A percentile compares a stretch with the other conserved stretches of the same genome.
Evolutionary conservation across 2,329 filamentous ascomycete species (phyloP).

Genomic region (Cercospora berteroae): DNA sequence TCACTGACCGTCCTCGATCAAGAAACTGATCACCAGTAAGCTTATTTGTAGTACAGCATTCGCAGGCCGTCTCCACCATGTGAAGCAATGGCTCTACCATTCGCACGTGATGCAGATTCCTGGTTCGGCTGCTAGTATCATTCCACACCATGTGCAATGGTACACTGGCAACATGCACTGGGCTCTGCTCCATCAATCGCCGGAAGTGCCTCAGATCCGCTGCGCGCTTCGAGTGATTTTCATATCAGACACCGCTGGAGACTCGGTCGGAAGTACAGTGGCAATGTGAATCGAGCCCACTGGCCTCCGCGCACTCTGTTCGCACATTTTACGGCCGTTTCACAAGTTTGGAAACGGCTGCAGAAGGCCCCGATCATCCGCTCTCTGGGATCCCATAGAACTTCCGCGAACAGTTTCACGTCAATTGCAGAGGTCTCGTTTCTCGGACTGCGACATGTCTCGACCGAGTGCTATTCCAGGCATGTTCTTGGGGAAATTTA

Average conservation of each 20-base stretch:
- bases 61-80: background rate
- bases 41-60: background rate
- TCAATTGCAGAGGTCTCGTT: background rate
- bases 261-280: background rate
- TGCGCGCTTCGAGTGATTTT: background rate
- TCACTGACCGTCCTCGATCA: background rate
- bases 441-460: background rate
- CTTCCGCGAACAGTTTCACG: background rate
- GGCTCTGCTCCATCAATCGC: background rate
- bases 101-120: background rate
- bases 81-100: background rate
- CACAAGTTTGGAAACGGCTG: background rate
- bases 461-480: background rate
- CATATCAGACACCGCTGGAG: background rate
- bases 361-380: background rate
- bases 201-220: background rate
- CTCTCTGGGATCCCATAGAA: background rate
- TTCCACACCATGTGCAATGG: background rate
- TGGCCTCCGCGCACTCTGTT: background rate
- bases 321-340: background rate
- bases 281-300: background rate
- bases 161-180: background rate
- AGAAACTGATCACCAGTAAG: background rate
- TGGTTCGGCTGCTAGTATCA: background rate
- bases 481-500: no score